Conservation (phyloP, 495 filamentous ascomycete species). For the Podospora pseudoanserina region DNA sequence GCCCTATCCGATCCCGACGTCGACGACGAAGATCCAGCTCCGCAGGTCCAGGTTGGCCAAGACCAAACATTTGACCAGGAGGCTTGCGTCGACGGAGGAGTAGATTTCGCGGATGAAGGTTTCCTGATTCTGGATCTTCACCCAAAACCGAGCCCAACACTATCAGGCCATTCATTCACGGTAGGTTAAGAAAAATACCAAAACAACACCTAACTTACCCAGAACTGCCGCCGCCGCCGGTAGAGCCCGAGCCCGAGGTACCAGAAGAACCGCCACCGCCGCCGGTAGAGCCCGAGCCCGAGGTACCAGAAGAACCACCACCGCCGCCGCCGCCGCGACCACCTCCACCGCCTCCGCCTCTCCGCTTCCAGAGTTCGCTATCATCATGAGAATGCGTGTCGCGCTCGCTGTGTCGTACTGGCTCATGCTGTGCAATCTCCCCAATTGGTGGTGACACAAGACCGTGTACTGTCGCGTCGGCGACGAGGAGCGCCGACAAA, state of each 20-base stretch:
- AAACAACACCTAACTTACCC: not conserved
- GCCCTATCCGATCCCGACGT: too few relatives aligned
- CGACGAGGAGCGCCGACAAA: constrained; percentile 11
- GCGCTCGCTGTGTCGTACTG: constrained; percentile 23
- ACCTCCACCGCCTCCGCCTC: constrained; percentile 52
- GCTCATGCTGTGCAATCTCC: constrained; percentile 26
- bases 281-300: not conserved
- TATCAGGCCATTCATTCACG: not conserved
- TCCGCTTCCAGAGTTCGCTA: constrained; percentile 53
- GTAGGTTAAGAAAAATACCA: constrained; percentile 17
- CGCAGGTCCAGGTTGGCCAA: too few relatives aligned
- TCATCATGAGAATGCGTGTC: constrained; percentile 15
- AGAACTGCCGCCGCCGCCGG: not conserved
- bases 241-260: too few relatives aligned
- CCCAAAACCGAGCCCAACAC: not conserved
- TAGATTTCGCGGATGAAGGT: not conserved
- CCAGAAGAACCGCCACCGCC: not conserved
- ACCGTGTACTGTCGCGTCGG: constrained; percentile 17
- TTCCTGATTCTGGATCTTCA: not conserved
- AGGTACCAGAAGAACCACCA: too few relatives aligned
- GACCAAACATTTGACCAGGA: not conserved
- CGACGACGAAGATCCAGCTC: not conserved
- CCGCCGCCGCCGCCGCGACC: constrained; percentile 41
- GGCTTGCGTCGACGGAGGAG: not conserved
- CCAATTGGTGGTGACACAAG: constrained; percentile 15